Percentiles rank a stretch among this genome's conserved stretches.
phyloP scores from a whole-genome alignment of 2,329 filamentous ascomycete genomes.

The Didymella segeticola region DNA sequence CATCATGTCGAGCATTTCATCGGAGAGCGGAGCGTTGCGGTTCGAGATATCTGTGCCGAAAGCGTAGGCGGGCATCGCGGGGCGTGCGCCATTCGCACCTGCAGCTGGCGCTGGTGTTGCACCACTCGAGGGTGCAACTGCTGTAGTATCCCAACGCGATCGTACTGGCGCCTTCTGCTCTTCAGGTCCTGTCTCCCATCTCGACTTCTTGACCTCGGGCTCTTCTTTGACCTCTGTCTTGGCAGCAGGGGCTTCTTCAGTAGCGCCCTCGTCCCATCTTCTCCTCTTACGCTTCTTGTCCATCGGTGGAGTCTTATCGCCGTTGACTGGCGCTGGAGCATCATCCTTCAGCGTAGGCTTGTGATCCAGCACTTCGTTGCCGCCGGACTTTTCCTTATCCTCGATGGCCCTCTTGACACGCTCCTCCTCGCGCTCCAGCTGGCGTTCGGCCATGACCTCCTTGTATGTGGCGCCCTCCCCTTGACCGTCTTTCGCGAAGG shows the following conservation, averaged over 20 bases:
- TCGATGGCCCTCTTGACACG: slow-evolving; percentile 81
- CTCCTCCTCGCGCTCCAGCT: slow-evolving; percentile 92
- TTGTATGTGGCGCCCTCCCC: slow-evolving; percentile 83
- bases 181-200: slow-evolving; percentile 73
- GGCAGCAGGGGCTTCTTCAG: slow-evolving; percentile 45
- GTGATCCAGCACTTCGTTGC: slow-evolving; percentile 69
- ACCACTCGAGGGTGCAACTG: slow-evolving; percentile 31
- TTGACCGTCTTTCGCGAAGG: slow-evolving; percentile 78
- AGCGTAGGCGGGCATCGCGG: slow-evolving; percentile 58
- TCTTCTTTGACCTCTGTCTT: slow-evolving; percentile 31
- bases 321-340: slow-evolving; percentile 71
- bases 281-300: slow-evolving; percentile 74
- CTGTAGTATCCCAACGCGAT: slow-evolving; percentile 47
- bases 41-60: slow-evolving; percentile 83
- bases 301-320: slow-evolving; percentile 71
- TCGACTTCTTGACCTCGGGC: slow-evolving; percentile 60
- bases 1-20: slow-evolving; percentile 92
- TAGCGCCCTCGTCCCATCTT: slow-evolving; percentile 83
- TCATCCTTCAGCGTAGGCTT: slow-evolving; percentile 75
- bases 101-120: slow-evolving; percentile 31
- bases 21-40: slow-evolving; percentile 82
- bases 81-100: slow-evolving; percentile 28
- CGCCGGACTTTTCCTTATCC: slow-evolving; percentile 70
- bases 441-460: slow-evolving; percentile 87
- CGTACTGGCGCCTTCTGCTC: slow-evolving; percentile 37